Evolutionary conservation across 768 basidiomycete species (phyloP).

Genomic region (Lanmaoa pseudosensibilis): DNA sequence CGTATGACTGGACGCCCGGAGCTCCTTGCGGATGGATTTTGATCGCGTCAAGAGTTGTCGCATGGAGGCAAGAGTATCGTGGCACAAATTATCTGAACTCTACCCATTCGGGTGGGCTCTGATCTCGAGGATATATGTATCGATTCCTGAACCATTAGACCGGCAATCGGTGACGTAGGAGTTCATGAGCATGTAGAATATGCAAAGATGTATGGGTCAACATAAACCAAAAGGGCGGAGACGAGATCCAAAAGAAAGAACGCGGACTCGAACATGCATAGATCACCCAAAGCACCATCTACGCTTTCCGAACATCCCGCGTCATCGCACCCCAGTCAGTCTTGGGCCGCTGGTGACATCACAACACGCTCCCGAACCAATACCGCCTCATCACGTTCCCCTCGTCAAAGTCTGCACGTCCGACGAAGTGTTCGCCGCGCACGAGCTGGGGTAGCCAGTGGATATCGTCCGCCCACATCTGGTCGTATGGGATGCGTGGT

Average conservation of each 20-base stretch:
- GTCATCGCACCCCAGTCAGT: background rate
- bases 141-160: too few relatives aligned
- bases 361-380: slow-evolving; percentile 57
- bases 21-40: background rate
- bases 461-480: slow-evolving; percentile 62
- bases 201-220: too few relatives aligned
- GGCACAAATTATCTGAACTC: background rate
- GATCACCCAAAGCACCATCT: background rate
- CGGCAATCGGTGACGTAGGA: too few relatives aligned
- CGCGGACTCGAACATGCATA: background rate
- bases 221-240: background rate
- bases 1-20: background rate
- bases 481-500: slow-evolving; percentile 54
- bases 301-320: background rate
- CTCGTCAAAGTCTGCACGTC: slow-evolving; percentile 60
- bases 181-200: too few relatives aligned
- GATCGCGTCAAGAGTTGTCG: background rate
- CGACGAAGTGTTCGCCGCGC: slow-evolving; percentile 42
- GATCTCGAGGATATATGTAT: background rate
- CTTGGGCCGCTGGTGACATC: too few relatives aligned
- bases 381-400: slow-evolving; percentile 78
- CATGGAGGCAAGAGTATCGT: background rate
- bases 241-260: too few relatives aligned
- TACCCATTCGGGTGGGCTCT: too few relatives aligned
- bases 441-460: slow-evolving; percentile 70